Percentiles rank a stretch among this genome's conserved stretches.
phyloP scores from a whole-genome alignment of 768 basidiomycete species.

The Pulveroboletus sp. region DNA sequence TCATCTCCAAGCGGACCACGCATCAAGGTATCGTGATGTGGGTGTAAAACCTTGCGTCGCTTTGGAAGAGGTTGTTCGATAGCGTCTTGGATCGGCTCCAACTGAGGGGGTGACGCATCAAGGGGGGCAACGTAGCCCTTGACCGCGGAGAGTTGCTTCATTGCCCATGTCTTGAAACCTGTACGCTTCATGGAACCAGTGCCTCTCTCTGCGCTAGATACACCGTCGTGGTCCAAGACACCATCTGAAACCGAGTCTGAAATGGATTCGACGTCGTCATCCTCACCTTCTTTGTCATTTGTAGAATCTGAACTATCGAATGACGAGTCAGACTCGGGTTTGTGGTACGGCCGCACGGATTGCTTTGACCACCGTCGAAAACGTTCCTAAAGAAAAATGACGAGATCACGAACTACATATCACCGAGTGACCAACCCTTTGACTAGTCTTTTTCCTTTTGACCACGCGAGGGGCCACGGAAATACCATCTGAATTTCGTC shows the following conservation, averaged over 20 bases:
- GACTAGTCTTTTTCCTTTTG: constrained; percentile 38
- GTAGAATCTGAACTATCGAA: constrained; percentile 79
- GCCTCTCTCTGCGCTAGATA: constrained; percentile 13
- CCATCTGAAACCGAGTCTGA: constrained; percentile 14
- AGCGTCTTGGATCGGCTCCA: constrained; percentile 4
- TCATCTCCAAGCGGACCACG: constrained; percentile 81
- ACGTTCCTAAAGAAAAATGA: constrained; percentile 26
- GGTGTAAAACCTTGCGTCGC: constrained; percentile 42
- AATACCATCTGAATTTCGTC: constrained; percentile 61
- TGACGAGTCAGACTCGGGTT: constrained; percentile 48
- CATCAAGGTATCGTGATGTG: constrained; percentile 38
- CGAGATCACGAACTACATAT: constrained; percentile 1
- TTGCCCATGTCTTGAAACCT: constrained; percentile 88
- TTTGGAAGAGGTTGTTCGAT: constrained; percentile 30
- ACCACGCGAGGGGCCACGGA: constrained; percentile 44
- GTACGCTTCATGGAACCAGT: constrained; percentile 33
- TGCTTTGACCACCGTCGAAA: constrained; percentile 50
- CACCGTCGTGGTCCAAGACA: constrained; percentile 17
- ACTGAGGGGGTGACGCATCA: constrained; percentile 11
- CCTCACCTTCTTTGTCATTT: constrained; percentile 42
- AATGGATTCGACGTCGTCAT: constrained; percentile 11
- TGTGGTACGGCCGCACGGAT: constrained; percentile 25
- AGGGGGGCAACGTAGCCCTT: constrained; percentile 34
- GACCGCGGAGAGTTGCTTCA: constrained; percentile 60
- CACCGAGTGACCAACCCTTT: constrained; percentile 38